These are phyloP conservation scores for Ophiostoma populinum DNA, from an alignment of 2,329 filamentous ascomycete genomes.

Conservation along the genomic window DNA sequence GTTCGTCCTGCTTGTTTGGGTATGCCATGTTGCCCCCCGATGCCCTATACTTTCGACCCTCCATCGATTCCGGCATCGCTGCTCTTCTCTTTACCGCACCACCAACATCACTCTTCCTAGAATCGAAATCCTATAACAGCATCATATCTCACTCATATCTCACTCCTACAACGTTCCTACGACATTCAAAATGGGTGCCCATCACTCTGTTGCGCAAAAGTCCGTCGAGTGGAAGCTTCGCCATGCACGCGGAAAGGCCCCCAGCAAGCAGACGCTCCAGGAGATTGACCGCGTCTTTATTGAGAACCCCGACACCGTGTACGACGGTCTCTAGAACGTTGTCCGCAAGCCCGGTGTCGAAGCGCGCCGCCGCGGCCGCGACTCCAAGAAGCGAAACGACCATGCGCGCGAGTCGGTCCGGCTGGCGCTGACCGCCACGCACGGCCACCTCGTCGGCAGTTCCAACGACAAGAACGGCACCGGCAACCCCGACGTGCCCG, in stretches of 20 bases:
- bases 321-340: conserved; percentile 9
- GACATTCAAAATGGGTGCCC: neutral
- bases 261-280: conserved; percentile 4
- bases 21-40: too few species aligned
- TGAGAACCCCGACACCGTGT: conserved; percentile 6
- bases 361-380: conserved; percentile 5
- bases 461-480: conserved; percentile 1
- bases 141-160: neutral
- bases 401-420: conserved; percentile 7
- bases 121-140: neutral
- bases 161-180: neutral
- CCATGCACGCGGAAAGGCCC: conserved; percentile 5
- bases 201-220: conserved; percentile 6
- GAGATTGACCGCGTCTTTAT: conserved; percentile 8
- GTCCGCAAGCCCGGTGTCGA: conserved; percentile 5
- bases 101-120: too few species aligned
- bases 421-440: conserved; percentile 5
- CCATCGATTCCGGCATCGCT: too few species aligned
- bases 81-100: too few species aligned
- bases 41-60: too few species aligned
- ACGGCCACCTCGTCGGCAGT: conserved; percentile 3
- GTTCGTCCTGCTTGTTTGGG: too few species aligned
- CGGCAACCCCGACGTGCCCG: neutral
- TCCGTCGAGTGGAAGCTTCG: conserved; percentile 10
- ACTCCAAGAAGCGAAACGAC: conserved; percentile 6